Base-by-base conservation (phyloP, 2,329 filamentous ascomycete species). In the Aspergillus awamori region DNA sequence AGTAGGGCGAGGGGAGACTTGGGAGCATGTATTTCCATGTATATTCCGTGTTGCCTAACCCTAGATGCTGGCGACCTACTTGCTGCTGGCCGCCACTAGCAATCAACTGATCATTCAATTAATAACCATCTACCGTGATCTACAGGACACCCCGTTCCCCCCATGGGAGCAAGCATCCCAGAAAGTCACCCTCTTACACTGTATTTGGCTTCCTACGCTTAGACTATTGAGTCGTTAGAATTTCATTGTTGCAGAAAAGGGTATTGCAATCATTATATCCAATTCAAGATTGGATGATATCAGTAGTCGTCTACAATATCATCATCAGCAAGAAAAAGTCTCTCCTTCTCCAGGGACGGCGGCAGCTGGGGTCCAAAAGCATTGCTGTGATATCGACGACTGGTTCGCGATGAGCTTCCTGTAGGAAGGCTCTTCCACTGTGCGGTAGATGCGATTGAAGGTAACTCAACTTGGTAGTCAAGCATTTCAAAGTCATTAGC, bases 241-340 rank as follows among this genome's bases (percentile, higher is more conserved):
- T 24, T 15, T 13, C 20, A 20, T 45, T 6, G 5, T 13, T 24
- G 20, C 10, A 22, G 10, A 13, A 11, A 10, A 24, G 11, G 6
- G 13, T 24, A 2, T 13, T 45, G 20, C 7, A 24, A 22, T 5
- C 20, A 41, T 8, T 13, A 45, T 45, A 20, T 45, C 41, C 20
- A 22, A 22, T 24, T 20, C 13, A 45, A 45, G 7, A 22, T 24
- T 5, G 13, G 20, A 45, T 11, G 11, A 28, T 28, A 38, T 62
- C 47, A 66, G 72, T 68, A 81, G 66, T 85, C 80, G 69, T 93
- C 91, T 74, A 93, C 90, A 72, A 95, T 94, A 79, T 95, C 91
- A 77, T 95, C 91, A 70, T 95, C 91, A 67, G 88, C 92, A 43
- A 94, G 77, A 48, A 92, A 85, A 65, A 93, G 77, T 69, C 89